phyloP scores from a whole-genome alignment of 768 basidiomycete species.

The Amanita muscaria region DNA sequence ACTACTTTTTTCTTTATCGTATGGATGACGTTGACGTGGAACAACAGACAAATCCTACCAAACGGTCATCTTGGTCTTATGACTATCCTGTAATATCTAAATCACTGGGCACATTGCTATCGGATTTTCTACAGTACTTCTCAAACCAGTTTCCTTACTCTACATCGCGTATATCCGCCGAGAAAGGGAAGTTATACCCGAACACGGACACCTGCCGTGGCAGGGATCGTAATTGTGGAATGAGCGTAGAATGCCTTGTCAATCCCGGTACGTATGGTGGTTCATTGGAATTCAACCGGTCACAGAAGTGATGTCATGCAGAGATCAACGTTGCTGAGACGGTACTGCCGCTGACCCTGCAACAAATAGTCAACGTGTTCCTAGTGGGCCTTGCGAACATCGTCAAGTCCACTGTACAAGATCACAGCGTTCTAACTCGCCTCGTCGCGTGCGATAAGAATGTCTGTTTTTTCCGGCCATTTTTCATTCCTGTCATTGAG shows the following conservation, averaged over 20 bases:
- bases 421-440: slow-evolving; percentile 17
- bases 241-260: slow-evolving; percentile 36
- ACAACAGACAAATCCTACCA: slow-evolving; percentile 50
- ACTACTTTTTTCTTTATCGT: background rate
- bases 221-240: slow-evolving; percentile 15
- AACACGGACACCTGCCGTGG: slow-evolving; percentile 25
- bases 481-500: too few species aligned
- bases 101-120: slow-evolving; percentile 48
- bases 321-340: slow-evolving; percentile 33
- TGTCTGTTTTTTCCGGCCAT: background rate
- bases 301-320: too few species aligned
- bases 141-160: slow-evolving; percentile 36
- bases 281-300: background rate
- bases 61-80: slow-evolving; percentile 36
- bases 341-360: slow-evolving; percentile 18
- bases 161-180: slow-evolving; percentile 31
- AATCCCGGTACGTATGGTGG: slow-evolving; percentile 24
- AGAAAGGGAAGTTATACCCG: slow-evolving; percentile 23
- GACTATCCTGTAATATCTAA: slow-evolving; percentile 38
- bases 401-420: slow-evolving; percentile 12
- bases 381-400: slow-evolving; percentile 21
- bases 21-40: background rate
- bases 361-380: slow-evolving; percentile 26
- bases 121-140: slow-evolving; percentile 63
- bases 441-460: slow-evolving; percentile 17